Base-by-base conservation (phyloP, 495 filamentous ascomycete genomes). In the Tuber indicum region DNA sequence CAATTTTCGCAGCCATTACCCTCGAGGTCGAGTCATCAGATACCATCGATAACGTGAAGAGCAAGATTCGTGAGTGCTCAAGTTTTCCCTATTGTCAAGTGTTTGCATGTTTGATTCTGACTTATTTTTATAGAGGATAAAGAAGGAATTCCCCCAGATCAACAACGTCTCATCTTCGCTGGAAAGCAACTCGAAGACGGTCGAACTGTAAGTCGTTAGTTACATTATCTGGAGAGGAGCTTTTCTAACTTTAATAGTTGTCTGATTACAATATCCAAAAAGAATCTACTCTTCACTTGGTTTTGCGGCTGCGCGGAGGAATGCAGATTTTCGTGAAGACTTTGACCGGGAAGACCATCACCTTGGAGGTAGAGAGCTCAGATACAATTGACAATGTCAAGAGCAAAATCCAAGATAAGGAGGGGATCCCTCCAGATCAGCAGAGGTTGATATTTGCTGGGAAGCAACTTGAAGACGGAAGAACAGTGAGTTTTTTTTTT, bases 361-460 rank as follows among this genome's bases (percentile, higher is more conserved):
- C 82, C 32, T 75, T 83, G 46, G 82, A 83, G 42, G 96, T 98
- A 32, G 95, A 98, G 88, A 96, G 93, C 75, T 94, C 91, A 77
- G 95, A 98, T 83, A 98, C 95, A 77, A 98, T 98, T 88, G 96
- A 98, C 88, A 98, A 98, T 83, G 95, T 98, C 82, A 98, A 98
- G 91, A 89, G 89, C 81, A 98, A 98, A 91, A 98, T 98, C 74
- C 95, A 98, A 86, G 95, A 98, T 85, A 98, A 98, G 92, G 95
- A 98, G 86, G 95, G 95, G 76, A 98, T 98, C 82, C 95, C 95
- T 69, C 95, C 95, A 10, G 95, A 98, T 86, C 95, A 98, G 86
- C 95, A 98, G 89, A 95, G 95, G 84, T 87, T 98, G 87, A 98
- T 98, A 87, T 98, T 98, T 85, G 95, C 95, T 77, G 95, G 95